These are phyloP conservation scores for Tolypocladium cylindrosporum DNA, from an alignment of 2,329 filamentous ascomycete species.

Conservation along the genomic window DNA sequence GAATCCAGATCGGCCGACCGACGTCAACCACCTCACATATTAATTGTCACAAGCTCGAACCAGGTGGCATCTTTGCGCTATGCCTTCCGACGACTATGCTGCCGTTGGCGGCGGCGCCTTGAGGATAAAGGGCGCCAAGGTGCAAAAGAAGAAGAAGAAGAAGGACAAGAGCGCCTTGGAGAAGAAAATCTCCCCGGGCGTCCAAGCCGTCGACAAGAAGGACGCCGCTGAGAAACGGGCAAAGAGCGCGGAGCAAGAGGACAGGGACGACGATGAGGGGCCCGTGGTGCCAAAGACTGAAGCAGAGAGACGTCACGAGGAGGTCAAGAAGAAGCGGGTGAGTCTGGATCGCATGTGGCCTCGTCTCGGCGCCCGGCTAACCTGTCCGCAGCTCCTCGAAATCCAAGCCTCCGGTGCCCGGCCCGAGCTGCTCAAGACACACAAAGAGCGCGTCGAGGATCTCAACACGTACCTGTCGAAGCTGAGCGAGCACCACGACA, in stretches of 20 bases:
- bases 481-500: constrained; percentile 95
- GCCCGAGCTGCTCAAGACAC: constrained; percentile 83
- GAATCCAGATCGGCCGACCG: neutral
- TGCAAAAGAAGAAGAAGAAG: constrained; percentile 57
- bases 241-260: constrained; percentile 16
- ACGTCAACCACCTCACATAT: no score
- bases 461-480: constrained; percentile 87
- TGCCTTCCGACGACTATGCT: constrained; percentile 69
- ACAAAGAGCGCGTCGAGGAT: constrained; percentile 94
- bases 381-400: constrained; percentile 59
- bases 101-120: constrained; percentile 60
- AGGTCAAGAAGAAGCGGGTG: constrained; percentile 71
- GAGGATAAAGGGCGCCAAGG: constrained; percentile 71
- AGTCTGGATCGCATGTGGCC: constrained; percentile 18
- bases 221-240: constrained; percentile 14
- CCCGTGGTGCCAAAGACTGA: constrained; percentile 60
- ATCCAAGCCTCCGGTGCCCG: constrained; percentile 46
- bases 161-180: constrained; percentile 37
- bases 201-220: constrained; percentile 7
- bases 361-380: neutral
- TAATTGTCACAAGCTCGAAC: neutral
- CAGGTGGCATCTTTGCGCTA: constrained; percentile 19
- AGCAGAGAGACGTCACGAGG: constrained; percentile 71
- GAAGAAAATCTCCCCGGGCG: constrained; percentile 30
- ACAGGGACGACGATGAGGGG: constrained; percentile 20